These are phyloP conservation scores for Diaporthe citriasiana DNA, from an alignment of 2,329 filamentous ascomycete genomes.

Conservation along the genomic window DNA sequence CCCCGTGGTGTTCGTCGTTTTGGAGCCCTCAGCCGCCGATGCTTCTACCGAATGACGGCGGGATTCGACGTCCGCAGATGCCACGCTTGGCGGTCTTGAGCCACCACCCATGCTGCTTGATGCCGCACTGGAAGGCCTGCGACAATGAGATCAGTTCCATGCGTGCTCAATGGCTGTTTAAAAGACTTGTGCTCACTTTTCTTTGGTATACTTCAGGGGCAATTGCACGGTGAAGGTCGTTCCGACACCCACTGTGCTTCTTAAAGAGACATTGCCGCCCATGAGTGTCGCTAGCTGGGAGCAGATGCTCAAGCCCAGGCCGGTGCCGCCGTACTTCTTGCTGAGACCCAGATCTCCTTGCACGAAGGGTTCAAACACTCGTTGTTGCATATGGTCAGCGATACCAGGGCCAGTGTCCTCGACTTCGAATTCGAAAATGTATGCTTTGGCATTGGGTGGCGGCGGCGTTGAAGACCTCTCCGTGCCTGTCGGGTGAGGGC, in stretches of 20 bases:
- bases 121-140: constrained; percentile 66
- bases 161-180: no score
- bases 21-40: constrained; percentile 46
- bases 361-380: constrained; percentile 94
- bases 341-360: constrained; percentile 92
- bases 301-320: constrained; percentile 89
- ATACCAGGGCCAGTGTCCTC: constrained; percentile 92
- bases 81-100: constrained; percentile 64
- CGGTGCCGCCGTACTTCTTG: constrained; percentile 92
- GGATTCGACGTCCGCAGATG: constrained; percentile 56
- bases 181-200: constrained; percentile 63
- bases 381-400: constrained; percentile 79
- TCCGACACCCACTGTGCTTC: constrained; percentile 79
- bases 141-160: background rate
- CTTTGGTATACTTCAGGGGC: constrained; percentile 82
- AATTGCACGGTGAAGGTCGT: constrained; percentile 88
- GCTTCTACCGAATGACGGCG: constrained; percentile 49
- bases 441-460: constrained; percentile 73
- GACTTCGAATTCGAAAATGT: constrained; percentile 89
- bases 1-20: constrained; percentile 59
- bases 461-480: constrained; percentile 73
- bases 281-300: constrained; percentile 87
- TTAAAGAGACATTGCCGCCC: constrained; percentile 81
- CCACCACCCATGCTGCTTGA: constrained; percentile 64
- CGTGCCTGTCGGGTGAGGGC: constrained; percentile 61